Conservation (phyloP, 1,284 basidiomycete species). For the Mycosarcoma maydis region DNA sequence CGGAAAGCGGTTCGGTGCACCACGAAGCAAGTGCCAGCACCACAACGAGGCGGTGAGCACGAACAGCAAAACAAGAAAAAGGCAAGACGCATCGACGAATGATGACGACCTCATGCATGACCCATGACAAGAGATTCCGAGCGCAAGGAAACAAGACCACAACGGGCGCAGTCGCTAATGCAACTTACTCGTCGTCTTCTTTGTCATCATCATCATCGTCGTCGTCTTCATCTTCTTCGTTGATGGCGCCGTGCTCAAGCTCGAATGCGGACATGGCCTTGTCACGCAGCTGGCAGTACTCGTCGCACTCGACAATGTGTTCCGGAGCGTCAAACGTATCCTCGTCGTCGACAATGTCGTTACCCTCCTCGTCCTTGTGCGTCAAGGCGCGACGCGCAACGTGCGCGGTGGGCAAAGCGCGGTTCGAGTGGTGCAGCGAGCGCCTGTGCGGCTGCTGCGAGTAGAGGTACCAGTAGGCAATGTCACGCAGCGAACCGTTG, state of each 20-base stretch:
- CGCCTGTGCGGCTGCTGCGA: constrained; percentile 29
- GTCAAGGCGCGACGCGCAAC: constrained; percentile 28
- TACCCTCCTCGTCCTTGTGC: constrained; percentile 48
- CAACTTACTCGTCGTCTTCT: constrained; percentile 8
- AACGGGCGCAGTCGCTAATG: too few relatives aligned
- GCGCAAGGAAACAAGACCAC: not conserved
- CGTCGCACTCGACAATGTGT: constrained; percentile 46
- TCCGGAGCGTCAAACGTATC: constrained; percentile 27
- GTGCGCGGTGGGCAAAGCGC: constrained; percentile 37
- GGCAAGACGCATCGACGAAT: not conserved
- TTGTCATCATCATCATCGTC: constrained; percentile 35
- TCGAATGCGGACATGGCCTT: constrained; percentile 36
- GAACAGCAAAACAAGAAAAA: constrained; percentile 4
- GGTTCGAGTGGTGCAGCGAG: constrained; percentile 47
- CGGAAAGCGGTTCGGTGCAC: constrained; percentile 13
- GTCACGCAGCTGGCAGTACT: constrained; percentile 42
- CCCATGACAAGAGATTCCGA: constrained; percentile 24
- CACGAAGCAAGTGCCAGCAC: constrained; percentile 29
- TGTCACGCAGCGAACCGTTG: constrained; percentile 50
- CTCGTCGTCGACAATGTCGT: constrained; percentile 46
- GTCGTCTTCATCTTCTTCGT: constrained; percentile 40
- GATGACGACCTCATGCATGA: constrained; percentile 21
- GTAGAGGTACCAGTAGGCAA: constrained; percentile 56
- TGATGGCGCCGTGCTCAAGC: constrained; percentile 28
- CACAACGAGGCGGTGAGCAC: constrained; percentile 27